A percentile compares a stretch with the other conserved stretches of the same genome.
phyloP scores from a whole-genome alignment of 768 basidiomycete species.

The Leccinellum albellum region DNA sequence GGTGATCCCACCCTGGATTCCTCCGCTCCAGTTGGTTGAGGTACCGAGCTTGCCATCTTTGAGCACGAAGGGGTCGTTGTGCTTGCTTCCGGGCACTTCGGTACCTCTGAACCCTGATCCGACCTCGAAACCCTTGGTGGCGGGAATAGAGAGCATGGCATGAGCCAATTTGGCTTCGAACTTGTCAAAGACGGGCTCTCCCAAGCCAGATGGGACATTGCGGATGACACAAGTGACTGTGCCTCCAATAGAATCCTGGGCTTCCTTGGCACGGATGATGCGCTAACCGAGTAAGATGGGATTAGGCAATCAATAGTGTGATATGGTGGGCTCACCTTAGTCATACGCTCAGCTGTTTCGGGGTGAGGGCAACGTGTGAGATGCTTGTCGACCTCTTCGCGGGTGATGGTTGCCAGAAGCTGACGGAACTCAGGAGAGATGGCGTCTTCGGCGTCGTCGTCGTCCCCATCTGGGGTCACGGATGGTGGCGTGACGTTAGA shows the following conservation, averaged over 20 bases:
- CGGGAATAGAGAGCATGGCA: conserved; percentile 98
- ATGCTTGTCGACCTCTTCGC: conserved; percentile 86
- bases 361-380: conserved; percentile 86
- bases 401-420: conserved; percentile 73
- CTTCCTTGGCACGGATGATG: conserved; percentile 89
- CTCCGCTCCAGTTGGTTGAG: conserved; percentile 92
- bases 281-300: conserved; percentile 47
- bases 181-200: conserved; percentile 98
- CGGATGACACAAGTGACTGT: conserved; percentile 96
- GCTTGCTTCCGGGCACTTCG: conserved; percentile 85
- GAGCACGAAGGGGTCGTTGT: conserved; percentile 85
- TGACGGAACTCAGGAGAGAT: conserved; percentile 79
- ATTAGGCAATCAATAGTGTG: conserved; percentile 34
- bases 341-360: conserved; percentile 89
- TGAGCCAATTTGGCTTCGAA: conserved; percentile 94
- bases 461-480: conserved; percentile 43
- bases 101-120: conserved; percentile 96
- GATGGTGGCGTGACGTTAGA: conserved; percentile 42
- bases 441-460: conserved; percentile 64
- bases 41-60: conserved; percentile 79
- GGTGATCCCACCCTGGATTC: conserved; percentile 95
- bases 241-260: conserved; percentile 94
- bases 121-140: conserved; percentile 97
- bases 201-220: conserved; percentile 83
- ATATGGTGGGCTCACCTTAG: conserved; percentile 50